phyloP scores from a whole-genome alignment of 2,329 filamentous ascomycete species.

The Pestalotiopsis sp. region DNA sequence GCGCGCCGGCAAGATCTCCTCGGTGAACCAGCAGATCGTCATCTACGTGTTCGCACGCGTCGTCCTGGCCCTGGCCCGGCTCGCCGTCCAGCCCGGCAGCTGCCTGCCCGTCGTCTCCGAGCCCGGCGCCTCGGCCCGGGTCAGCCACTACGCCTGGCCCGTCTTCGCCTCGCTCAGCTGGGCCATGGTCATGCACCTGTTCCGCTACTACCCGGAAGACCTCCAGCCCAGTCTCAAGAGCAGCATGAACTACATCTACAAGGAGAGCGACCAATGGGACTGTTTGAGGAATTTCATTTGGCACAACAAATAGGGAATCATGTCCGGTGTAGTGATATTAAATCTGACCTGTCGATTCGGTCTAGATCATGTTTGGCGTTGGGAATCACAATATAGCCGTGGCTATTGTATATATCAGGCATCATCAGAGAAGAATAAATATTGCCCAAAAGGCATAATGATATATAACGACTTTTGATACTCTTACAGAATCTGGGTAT shows the following conservation, averaged over 20 bases:
- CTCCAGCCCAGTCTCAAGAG: slow-evolving; percentile 88
- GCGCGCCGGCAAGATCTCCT: slow-evolving; percentile 70
- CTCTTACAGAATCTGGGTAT: neutral
- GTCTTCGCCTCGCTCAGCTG: slow-evolving; percentile 89
- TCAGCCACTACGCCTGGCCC: slow-evolving; percentile 82
- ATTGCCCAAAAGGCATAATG: neutral
- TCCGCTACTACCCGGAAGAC: slow-evolving; percentile 87
- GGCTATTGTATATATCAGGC: slow-evolving; percentile 2
- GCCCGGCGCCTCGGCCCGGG: slow-evolving; percentile 45
- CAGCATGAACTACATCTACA: slow-evolving; percentile 98
- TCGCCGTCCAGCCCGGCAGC: slow-evolving; percentile 70
- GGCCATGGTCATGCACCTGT: slow-evolving; percentile 94
- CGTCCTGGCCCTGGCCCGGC: slow-evolving; percentile 78
- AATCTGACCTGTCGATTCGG: neutral
- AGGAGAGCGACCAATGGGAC: slow-evolving; percentile 88
- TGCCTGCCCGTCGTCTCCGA: slow-evolving; percentile 54
- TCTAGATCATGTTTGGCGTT: slow-evolving; percentile 5
- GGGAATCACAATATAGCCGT: neutral
- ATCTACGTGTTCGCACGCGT: slow-evolving; percentile 97
- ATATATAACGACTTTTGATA: neutral
- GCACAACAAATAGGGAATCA: slow-evolving; percentile 68
- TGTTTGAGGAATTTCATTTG: slow-evolving; percentile 81
- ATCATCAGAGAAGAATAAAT: neutral
- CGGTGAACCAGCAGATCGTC: slow-evolving; percentile 94
- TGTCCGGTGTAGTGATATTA: neutral